Evolutionary conservation across 139 green algal genomes (phyloP), one percentile per base, ranked within the genome.

Genomic region (Eudorina sp.): DNA sequence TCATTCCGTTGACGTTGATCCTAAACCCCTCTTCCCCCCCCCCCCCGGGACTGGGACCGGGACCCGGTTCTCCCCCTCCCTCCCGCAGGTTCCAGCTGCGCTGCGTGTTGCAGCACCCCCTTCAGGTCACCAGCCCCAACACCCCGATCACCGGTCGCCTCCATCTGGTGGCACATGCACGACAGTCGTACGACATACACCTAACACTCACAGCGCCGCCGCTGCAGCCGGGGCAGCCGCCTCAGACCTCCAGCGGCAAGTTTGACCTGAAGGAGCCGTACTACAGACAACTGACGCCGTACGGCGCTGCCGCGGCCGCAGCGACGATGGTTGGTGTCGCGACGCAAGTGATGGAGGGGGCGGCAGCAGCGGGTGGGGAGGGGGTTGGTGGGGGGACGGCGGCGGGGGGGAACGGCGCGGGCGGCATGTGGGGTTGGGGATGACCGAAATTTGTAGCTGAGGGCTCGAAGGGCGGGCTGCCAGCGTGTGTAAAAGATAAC

Each of bases 231-330:
- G 90, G 92, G 16, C 53, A 76, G 13, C 41, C 89, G 13, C 58
- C 87, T 58, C 82, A 86, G 82, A 79, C 91, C 89, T 85, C 74
- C 3, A 81, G n/a, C 1, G 95, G 95, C n/a, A 92, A 92, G 66
- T 96, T 96, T 53, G 97, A 99, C 83, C 87, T 99, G 53, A 99
- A 99, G 87, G 96, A 99, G 88, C 97, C 97, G 0, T 98, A 97
- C 91, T 99, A 98, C 94, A 88, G 96, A 3, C 78, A 85, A 29
- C 78, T 85, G 38, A 74, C 58, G 53, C 53, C 55, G 21, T 85
- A 85, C 53, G 78, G 78, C 38, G 78, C 78, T 3, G 55, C 55
- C 13, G 77, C 53, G 51, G 77, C 77, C 38, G 78, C 40, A n/a
- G 75, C 75, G n/a, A 58, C 53, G 53, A 21, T 38, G 34, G 76